These are phyloP conservation scores for Farysia itapuensis DNA, from an alignment of 1,284 basidiomycete species.

Conservation along the genomic window DNA sequence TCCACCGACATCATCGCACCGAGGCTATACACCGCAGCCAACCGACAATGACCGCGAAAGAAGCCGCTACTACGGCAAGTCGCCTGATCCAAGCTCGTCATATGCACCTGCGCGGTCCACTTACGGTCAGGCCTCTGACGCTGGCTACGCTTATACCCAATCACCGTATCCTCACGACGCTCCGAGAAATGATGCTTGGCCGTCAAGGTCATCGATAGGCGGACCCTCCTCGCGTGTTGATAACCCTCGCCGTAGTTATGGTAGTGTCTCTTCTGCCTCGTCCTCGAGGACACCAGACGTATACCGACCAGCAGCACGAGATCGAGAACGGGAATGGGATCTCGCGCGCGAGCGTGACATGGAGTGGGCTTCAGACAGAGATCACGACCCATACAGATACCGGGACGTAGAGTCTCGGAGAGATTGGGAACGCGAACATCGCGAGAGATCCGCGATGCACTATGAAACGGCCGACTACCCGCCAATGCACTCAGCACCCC, in stretches of 20 bases:
- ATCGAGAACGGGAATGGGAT: conserved; percentile 30
- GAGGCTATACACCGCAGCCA: background rate
- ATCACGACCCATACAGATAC: conserved; percentile 15
- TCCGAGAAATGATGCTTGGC: no score
- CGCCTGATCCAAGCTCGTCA: conserved; percentile 20
- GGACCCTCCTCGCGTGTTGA: no score
- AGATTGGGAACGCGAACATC: conserved; percentile 11
- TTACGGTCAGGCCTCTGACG: conserved; percentile 16
- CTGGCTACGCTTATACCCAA: conserved; percentile 25
- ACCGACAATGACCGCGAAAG: conserved; percentile 18
- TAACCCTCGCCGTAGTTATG: no score
- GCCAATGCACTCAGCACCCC: no score
- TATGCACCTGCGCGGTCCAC: conserved; percentile 17
- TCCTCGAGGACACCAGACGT: conserved; percentile 18
- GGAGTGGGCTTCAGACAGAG: conserved; percentile 31
- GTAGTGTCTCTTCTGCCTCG: no score
- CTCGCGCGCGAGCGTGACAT: conserved; percentile 29
- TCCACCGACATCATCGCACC: background rate
- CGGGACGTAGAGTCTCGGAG: conserved; percentile 12
- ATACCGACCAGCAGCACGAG: conserved; percentile 31
- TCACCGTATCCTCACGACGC: no score
- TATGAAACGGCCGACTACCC: no score
- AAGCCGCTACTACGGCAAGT: conserved; percentile 22
- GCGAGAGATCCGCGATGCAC: conserved; percentile 3
- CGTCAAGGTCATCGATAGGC: no score